Conservation (phyloP, 2,329 filamentous ascomycete species). For the Trichocomaceae sp. region DNA sequence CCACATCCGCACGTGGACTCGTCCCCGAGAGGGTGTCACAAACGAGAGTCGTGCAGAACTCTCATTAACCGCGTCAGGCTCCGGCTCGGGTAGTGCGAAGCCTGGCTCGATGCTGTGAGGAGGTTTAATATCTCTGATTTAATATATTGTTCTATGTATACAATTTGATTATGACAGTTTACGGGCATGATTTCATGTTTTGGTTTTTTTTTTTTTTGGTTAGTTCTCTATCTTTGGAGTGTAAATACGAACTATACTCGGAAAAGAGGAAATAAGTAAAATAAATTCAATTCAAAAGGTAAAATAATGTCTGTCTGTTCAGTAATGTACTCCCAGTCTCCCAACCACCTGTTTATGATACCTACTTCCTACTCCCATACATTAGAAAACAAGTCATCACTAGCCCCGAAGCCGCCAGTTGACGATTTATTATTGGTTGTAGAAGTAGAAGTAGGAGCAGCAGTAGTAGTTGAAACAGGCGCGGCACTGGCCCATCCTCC, state of each 20-base stretch:
- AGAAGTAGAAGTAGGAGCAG: conserved; percentile 21
- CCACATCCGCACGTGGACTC: conserved; percentile 68
- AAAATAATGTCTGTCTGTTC: neutral
- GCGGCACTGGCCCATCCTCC: conserved; percentile 82
- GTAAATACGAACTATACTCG: too few species aligned
- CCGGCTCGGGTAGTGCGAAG: conserved; percentile 3
- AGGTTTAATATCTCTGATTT: neutral
- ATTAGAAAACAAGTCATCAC: conserved; percentile 88
- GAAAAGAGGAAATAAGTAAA: neutral
- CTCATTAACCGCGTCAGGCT: conserved; percentile 13
- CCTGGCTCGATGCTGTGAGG: neutral
- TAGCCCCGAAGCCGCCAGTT: conserved; percentile 50
- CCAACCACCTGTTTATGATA: neutral
- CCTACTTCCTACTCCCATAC: conserved; percentile 66
- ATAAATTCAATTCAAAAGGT: neutral
- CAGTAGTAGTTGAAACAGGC: conserved; percentile 45
- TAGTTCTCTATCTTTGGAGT: too few species aligned
- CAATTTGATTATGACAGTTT: neutral
- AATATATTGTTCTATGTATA: neutral
- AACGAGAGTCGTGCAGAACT: conserved; percentile 29
- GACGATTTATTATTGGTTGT: conserved; percentile 43
- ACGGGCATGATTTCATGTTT: neutral
- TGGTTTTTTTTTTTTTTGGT: too few species aligned
- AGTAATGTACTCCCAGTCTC: neutral
- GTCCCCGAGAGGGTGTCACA: conserved; percentile 47